Percentiles rank a stretch among this genome's conserved stretches.
Conservation (phyloP, 768 basidiomycete species). For the Boletus sensibilis region DNA sequence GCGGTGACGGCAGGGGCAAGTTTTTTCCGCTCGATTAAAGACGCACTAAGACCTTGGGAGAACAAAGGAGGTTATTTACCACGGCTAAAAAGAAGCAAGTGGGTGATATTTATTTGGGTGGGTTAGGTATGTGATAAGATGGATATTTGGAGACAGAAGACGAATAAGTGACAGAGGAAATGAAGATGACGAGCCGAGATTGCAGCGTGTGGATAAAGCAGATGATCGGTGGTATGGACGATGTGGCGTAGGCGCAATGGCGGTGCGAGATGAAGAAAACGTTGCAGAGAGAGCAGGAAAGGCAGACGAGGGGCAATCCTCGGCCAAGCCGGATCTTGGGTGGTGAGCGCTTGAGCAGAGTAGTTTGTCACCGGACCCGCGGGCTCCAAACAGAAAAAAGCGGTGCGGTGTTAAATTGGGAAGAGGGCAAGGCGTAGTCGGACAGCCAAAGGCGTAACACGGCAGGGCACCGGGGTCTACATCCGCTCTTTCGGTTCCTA, state of each 20-base stretch:
- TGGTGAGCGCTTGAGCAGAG: background rate
- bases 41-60: constrained; percentile 28
- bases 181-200: constrained; percentile 28
- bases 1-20: constrained; percentile 21
- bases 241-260: constrained; percentile 27
- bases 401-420: constrained; percentile 24
- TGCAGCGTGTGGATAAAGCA: constrained; percentile 20
- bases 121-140: constrained; percentile 16
- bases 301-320: constrained; percentile 20
- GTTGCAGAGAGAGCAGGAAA: constrained; percentile 18
- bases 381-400: constrained; percentile 16
- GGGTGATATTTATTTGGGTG: background rate
- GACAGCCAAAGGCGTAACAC: constrained; percentile 15
- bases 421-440: constrained; percentile 18
- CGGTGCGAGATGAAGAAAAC: constrained; percentile 35
- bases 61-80: constrained; percentile 9
- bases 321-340: constrained; percentile 30
- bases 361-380: constrained; percentile 25
- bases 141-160: constrained; percentile 18
- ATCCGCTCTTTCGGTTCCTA: constrained; percentile 9
- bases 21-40: constrained; percentile 16
- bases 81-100: background rate
- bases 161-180: constrained; percentile 16
- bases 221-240: constrained; percentile 22
- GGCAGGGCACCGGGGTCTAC: constrained; percentile 30